These are phyloP conservation scores for Ceratobasidium sp. DNA, from an alignment of 1,284 basidiomycete species.

Conservation along the genomic window DNA sequence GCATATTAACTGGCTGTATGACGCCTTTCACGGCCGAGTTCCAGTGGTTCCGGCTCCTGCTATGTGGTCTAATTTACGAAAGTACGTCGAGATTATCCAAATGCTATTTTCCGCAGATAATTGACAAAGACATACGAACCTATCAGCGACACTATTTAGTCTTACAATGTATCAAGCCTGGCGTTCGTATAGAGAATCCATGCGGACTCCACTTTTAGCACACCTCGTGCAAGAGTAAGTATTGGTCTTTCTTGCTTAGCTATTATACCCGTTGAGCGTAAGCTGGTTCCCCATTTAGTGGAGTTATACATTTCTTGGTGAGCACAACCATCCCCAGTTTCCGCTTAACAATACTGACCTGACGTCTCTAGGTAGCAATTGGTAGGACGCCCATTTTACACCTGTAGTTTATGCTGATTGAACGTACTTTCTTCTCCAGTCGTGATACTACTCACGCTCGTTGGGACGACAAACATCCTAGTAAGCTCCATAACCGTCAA, in stretches of 20 bases:
- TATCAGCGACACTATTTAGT: not conserved
- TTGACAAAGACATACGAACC: not conserved
- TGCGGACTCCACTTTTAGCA: not conserved
- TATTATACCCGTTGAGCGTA: too few relatives aligned
- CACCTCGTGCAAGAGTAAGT: constrained; percentile 1
- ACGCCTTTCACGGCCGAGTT: not conserved
- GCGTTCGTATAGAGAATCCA: not conserved
- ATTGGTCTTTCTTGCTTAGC: not conserved
- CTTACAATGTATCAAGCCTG: constrained; percentile 14
- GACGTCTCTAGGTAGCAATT: not conserved
- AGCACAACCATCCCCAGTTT: not conserved
- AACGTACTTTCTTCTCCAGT: not conserved
- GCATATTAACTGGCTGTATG: constrained; percentile 9
- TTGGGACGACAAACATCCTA: not conserved
- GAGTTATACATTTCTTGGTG: constrained; percentile 4
- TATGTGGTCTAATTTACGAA: constrained; percentile 11
- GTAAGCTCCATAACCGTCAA: too few relatives aligned
- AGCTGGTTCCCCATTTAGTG: not conserved
- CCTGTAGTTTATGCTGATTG: not conserved
- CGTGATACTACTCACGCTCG: not conserved
- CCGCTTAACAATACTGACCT: not conserved
- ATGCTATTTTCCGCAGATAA: not conserved
- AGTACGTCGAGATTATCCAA: not conserved
- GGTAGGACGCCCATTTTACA: not conserved
- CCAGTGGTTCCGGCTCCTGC: not conserved